Base-by-base conservation (phyloP, 2,329 filamentous ascomycete species). In the Bertia moriformis region DNA sequence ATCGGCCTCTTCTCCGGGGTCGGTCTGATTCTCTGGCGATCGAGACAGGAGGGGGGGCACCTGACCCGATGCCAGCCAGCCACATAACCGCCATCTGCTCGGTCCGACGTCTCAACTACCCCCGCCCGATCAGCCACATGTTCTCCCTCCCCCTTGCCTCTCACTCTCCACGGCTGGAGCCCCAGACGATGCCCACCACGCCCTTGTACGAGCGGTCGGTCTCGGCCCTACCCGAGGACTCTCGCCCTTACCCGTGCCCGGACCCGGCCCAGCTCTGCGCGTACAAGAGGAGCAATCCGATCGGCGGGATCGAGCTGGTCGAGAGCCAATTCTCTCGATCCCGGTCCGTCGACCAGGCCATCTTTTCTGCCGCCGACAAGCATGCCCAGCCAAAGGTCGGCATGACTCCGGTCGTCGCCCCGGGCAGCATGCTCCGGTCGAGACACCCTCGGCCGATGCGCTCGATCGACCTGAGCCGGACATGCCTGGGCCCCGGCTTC, bases 331-430 rank as follows among this genome's bases (percentile, higher is more conserved):
- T 59, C 17, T 62, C 65, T 2, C 66, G 78, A 24, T 70, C 73
- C 4, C 68, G 66, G 20, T 84, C 80, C 0, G 73, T 75, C 4
- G 80, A 86, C 42, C 66, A 75, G 32, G 69, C 45, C 46, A 71
- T 60, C 2, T 77, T 80, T 39, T 62, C 64, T 17, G 73, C 63
- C 39, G 60, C 65, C 7, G 77, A 84, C 50, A 76, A 79, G 46
- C 77, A 81, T 43, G 71, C 70, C 2, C 68, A 69, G 30, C 66
- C 83, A 1, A 75, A 72, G 45, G 65, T 86, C 2, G 73, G 71
- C 3, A 49, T 85, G 18, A 82, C 69, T 51, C 73, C 67, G 3
- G 66, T 75, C 1, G 60, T 69, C 17, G 80, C 71, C 1, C 67
- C 77, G 3, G 82, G 81, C 41, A 75, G 52, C 53, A 66, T 65